phyloP scores from a whole-genome alignment of 169 alveolate species.

The Cryptosporidium sp. region DNA sequence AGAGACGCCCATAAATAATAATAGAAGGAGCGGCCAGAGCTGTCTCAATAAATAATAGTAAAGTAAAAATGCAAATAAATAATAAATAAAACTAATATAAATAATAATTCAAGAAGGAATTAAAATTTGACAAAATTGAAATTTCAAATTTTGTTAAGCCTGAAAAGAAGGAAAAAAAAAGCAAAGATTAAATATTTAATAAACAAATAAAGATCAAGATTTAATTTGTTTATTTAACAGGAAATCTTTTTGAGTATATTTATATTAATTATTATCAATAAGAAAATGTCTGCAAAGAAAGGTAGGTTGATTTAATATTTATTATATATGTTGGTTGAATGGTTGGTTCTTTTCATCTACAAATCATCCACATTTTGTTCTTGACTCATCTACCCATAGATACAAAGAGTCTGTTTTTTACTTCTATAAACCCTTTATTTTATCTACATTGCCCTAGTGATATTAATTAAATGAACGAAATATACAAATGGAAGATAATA shows the following conservation, averaged over 20 bases:
- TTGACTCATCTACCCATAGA: too few species aligned
- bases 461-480: too few species aligned
- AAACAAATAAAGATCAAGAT: neutral
- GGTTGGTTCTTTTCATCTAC: neutral
- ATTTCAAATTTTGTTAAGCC: neutral
- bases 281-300: slow-evolving; percentile 58
- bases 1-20: slow-evolving; percentile 8
- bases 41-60: slow-evolving; percentile 1
- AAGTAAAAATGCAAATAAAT: neutral
- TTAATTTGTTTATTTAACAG: neutral
- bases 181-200: neutral
- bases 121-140: neutral
- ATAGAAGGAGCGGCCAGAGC: neutral
- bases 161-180: neutral
- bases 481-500: too few species aligned
- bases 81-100: neutral
- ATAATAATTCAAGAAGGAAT: neutral
- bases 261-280: neutral
- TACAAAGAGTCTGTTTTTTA: too few species aligned
- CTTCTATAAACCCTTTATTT: too few species aligned
- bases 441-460: too few species aligned
- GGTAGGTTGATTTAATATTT: slow-evolving; percentile 19
- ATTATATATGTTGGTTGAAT: neutral
- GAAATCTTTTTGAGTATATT: neutral
- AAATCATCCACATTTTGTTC: too few species aligned